Conservation (phyloP, 2,329 filamentous ascomycete species). For the Colletotrichum lini region DNA sequence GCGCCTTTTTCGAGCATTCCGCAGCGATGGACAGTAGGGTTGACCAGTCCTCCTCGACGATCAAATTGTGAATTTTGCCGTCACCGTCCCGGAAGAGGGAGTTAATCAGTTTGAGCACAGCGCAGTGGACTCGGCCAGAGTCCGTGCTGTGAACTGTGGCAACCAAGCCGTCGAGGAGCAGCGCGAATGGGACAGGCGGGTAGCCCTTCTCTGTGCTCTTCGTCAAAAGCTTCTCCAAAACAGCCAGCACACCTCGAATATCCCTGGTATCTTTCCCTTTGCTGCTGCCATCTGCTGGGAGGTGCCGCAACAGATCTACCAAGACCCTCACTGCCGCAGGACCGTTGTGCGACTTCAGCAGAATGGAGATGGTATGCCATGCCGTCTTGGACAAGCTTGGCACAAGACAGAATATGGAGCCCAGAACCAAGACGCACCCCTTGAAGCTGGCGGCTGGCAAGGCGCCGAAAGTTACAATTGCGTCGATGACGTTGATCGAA, state of each 20-base stretch:
- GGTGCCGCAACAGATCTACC: constrained; percentile 71
- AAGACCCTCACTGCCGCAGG: constrained; percentile 77
- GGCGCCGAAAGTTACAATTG: constrained; percentile 79
- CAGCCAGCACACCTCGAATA: constrained; percentile 73
- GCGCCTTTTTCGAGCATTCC: constrained; percentile 63
- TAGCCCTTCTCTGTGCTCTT: constrained; percentile 73
- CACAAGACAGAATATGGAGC: constrained; percentile 79
- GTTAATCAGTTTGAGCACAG: constrained; percentile 68
- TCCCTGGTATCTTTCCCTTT: constrained; percentile 69
- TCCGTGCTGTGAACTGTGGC: constrained; percentile 63
- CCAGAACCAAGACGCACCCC: constrained; percentile 78
- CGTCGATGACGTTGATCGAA: constrained; percentile 78
- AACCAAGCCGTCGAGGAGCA: constrained; percentile 71
- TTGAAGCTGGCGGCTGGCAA: constrained; percentile 75
- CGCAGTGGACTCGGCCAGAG: constrained; percentile 61
- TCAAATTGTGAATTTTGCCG: constrained; percentile 66
- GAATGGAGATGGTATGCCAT: constrained; percentile 79
- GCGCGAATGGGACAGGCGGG: constrained; percentile 70
- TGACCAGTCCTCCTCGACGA: constrained; percentile 78
- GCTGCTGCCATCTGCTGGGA: constrained; percentile 58
- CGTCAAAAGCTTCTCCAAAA: constrained; percentile 74
- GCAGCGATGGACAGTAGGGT: constrained; percentile 71
- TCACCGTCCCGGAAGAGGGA: constrained; percentile 68
- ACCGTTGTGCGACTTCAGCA: constrained; percentile 81
- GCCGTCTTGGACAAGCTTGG: constrained; percentile 72